phyloP scores from a whole-genome alignment of 179 eudicot genomes.

The Patellifolia procumbens region DNA sequence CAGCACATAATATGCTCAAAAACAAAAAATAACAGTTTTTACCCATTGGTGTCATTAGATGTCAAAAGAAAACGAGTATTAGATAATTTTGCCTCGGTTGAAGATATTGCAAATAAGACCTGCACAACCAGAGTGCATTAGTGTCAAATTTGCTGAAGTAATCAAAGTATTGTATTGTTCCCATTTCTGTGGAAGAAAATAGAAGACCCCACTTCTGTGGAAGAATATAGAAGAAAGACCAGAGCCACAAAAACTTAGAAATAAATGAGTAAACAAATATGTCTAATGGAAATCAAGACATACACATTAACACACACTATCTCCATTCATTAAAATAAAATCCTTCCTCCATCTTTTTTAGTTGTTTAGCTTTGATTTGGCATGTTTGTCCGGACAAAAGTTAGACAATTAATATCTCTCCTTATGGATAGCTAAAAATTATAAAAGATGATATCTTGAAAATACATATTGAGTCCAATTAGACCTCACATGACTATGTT shows the following conservation, averaged over 20 bases:
- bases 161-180: background rate
- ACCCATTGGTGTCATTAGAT: conserved; percentile 57
- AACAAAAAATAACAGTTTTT: conserved; percentile 18
- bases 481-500: no score
- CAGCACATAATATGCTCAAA: background rate
- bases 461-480: no score
- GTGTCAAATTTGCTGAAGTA: conserved; percentile 5
- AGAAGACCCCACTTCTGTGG: background rate
- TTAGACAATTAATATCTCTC: no score
- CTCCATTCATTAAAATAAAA: no score
- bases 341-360: no score
- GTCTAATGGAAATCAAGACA: background rate
- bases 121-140: conserved; percentile 35
- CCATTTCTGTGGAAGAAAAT: background rate
- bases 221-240: background rate
- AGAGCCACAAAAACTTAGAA: background rate
- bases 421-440: no score
- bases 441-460: no score
- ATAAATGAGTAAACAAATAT: background rate
- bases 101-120: conserved; percentile 41
- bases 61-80: conserved; percentile 51
- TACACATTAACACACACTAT: background rate
- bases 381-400: no score
- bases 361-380: no score
- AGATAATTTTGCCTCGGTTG: conserved; percentile 40